Evolutionary conservation across 768 basidiomycete species (phyloP).

Genomic region (Austroboletus eburneus): DNA sequence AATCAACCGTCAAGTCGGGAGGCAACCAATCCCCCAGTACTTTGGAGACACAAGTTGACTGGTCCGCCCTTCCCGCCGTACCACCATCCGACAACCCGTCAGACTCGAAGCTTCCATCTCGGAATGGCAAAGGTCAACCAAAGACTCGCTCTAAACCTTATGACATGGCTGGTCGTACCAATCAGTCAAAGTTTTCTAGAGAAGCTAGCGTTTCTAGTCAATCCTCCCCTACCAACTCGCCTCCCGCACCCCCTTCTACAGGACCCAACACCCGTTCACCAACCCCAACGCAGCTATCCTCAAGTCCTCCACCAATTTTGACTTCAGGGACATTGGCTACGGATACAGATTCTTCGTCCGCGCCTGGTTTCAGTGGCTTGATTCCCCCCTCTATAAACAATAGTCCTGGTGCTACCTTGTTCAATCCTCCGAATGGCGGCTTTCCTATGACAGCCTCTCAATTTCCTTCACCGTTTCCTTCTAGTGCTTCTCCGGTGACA

Average conservation of each 20-base stretch:
- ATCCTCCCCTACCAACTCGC: slow-evolving; percentile 45
- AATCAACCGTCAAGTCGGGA: slow-evolving; percentile 51
- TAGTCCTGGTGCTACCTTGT: slow-evolving; percentile 7
- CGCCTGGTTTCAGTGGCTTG: slow-evolving; percentile 9
- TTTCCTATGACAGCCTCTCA: slow-evolving; percentile 13
- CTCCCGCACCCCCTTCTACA: slow-evolving; percentile 36
- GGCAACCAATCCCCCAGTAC: slow-evolving; percentile 31
- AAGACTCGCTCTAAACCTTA: slow-evolving; percentile 73
- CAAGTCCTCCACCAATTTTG: slow-evolving; percentile 11
- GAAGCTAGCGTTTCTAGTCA: slow-evolving; percentile 54
- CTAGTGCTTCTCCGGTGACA: slow-evolving; percentile 9
- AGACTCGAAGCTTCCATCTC: slow-evolving; percentile 43
- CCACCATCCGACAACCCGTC: slow-evolving; percentile 33
- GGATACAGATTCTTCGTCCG: slow-evolving; percentile 4
- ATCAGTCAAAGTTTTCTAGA: slow-evolving; percentile 45
- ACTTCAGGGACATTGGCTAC: slow-evolving; percentile 1
- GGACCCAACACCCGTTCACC: slow-evolving; percentile 29
- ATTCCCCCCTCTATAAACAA: slow-evolving; percentile 7
- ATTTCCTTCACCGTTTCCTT: slow-evolving; percentile 17
- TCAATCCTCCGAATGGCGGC: slow-evolving; percentile 14
- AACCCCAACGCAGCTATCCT: slow-evolving; percentile 23
- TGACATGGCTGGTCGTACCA: slow-evolving; percentile 36
- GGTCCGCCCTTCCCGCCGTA: slow-evolving; percentile 37
- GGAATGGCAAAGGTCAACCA: slow-evolving; percentile 41
- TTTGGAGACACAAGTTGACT: slow-evolving; percentile 43